These are phyloP conservation scores for Soucietia sequanensis DNA, from an alignment of 805 yeast species.

Conservation along the genomic window DNA sequence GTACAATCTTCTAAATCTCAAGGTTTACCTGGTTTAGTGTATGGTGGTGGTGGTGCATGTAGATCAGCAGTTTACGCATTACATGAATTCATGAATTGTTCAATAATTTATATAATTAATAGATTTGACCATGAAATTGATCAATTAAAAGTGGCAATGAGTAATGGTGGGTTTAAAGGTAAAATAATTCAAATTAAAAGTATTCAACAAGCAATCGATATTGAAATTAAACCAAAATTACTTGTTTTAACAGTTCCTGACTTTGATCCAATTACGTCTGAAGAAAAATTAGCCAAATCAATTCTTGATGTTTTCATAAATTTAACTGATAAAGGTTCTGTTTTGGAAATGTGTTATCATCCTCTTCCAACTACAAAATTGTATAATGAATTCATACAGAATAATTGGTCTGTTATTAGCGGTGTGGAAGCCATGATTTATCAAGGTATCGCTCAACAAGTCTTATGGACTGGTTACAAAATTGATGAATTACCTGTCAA, in stretches of 20 bases:
- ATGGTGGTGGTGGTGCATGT: constrained; percentile 37
- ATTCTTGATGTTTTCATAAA: constrained; percentile 26
- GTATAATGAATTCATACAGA: constrained; percentile 19
- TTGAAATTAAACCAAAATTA: constrained; percentile 16
- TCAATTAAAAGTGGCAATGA: constrained; percentile 17
- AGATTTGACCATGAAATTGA: constrained; percentile 25
- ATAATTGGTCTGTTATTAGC: constrained; percentile 27
- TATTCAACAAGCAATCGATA: constrained; percentile 19
- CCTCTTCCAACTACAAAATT: constrained; percentile 25
- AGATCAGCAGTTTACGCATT: constrained; percentile 32
- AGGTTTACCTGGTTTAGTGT: constrained; percentile 26
- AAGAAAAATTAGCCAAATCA: constrained; percentile 21
- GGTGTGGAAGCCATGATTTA: constrained; percentile 32
- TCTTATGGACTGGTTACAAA: constrained; percentile 28
- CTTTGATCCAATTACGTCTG: constrained; percentile 19
- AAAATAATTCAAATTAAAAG: constrained; percentile 23
- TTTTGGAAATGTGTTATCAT: constrained; percentile 35
- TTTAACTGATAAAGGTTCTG: constrained; percentile 19
- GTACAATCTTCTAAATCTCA: constrained; percentile 3
- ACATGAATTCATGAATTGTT: constrained; percentile 21
- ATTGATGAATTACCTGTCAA: constrained; percentile 23
- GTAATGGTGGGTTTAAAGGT: constrained; percentile 19
- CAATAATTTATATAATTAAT: constrained; percentile 26
- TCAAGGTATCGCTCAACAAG: constrained; percentile 31
- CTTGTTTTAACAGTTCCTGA: constrained; percentile 31